Evolutionary conservation across 306 rosid genomes (phyloP).

Genomic region (Quercus agrifolia): DNA sequence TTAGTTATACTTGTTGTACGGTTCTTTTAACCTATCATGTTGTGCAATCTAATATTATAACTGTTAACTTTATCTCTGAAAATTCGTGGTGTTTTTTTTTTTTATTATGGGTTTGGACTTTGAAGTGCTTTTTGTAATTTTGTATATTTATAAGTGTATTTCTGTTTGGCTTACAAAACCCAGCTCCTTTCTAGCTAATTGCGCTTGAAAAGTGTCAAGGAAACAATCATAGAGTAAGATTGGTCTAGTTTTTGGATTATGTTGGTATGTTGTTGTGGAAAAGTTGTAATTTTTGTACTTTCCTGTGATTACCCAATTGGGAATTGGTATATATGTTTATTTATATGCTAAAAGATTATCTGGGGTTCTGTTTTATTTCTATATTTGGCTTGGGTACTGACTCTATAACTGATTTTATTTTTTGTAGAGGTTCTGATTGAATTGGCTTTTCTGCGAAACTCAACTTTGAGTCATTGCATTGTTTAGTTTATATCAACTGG

Average conservation of each 20-base stretch:
- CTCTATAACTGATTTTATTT: no score
- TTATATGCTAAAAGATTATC: background rate
- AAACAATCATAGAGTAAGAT: background rate
- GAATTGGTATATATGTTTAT: background rate
- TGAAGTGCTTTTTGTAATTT: no score
- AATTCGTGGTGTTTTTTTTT: background rate
- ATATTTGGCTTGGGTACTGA: background rate
- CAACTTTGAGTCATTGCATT: background rate
- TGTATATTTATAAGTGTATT: background rate
- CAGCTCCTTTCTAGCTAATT: slow-evolving; percentile 10
- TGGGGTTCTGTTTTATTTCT: background rate
- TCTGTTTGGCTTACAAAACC: slow-evolving; percentile 5
- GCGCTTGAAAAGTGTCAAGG: background rate
- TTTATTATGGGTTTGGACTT: no score
- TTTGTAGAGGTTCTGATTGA: background rate
- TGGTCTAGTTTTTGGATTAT: background rate
- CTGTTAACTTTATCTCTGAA: background rate
- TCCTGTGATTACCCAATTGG: background rate
- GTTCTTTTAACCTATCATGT: background rate
- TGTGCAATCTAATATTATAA: background rate
- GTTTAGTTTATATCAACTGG: background rate
- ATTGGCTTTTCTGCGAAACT: background rate
- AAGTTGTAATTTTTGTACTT: background rate
- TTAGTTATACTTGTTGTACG: background rate
- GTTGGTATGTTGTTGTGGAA: slow-evolving; percentile 1